A percentile compares a stretch with the other conserved stretches of the same genome.
Conservation (phyloP, 176 grass and related monocot genomes). For the Thalia dealbata region DNA sequence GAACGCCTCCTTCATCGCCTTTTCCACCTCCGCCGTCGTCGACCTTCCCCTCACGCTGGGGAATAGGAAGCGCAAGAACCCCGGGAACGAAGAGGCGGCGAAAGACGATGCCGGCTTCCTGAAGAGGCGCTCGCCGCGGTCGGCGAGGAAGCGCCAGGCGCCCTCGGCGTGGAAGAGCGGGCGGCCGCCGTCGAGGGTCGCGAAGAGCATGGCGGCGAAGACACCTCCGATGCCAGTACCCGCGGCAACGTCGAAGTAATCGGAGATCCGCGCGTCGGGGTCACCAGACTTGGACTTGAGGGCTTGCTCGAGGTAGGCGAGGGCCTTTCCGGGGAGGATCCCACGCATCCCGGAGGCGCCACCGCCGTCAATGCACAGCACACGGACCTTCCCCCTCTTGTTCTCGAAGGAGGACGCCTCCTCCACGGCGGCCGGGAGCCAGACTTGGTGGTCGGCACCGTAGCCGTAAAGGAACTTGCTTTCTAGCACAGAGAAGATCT, state of each 20-base stretch:
- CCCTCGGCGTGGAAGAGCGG: slow-evolving; percentile 76
- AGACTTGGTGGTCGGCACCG: neutral
- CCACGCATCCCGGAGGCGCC: slow-evolving; percentile 30
- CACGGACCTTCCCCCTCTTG: slow-evolving; percentile 67
- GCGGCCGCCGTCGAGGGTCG: slow-evolving; percentile 31
- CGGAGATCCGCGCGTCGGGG: slow-evolving; percentile 51
- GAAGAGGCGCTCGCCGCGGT: slow-evolving; percentile 43
- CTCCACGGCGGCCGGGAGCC: neutral
- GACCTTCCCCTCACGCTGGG: neutral
- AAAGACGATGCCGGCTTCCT: slow-evolving; percentile 36
- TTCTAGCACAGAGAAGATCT: neutral
- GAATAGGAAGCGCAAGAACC: too few species aligned
- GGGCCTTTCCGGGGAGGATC: slow-evolving; percentile 50
- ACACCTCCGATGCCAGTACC: slow-evolving; percentile 72
- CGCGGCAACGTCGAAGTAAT: slow-evolving; percentile 84
- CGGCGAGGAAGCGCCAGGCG: slow-evolving; percentile 64
- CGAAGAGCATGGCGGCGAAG: slow-evolving; percentile 80
- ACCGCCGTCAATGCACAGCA: slow-evolving; percentile 74
- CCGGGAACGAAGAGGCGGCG: slow-evolving; percentile 1
- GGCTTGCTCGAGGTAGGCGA: slow-evolving; percentile 64
- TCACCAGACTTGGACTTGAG: slow-evolving; percentile 46
- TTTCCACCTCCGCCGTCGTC: slow-evolving; percentile 38
- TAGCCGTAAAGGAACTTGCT: neutral
- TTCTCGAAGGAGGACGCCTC: slow-evolving; percentile 21
- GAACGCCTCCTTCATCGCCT: slow-evolving; percentile 33